phyloP scores from a whole-genome alignment of 352 stramenopile species.

The Phytophthora podocarpi region DNA sequence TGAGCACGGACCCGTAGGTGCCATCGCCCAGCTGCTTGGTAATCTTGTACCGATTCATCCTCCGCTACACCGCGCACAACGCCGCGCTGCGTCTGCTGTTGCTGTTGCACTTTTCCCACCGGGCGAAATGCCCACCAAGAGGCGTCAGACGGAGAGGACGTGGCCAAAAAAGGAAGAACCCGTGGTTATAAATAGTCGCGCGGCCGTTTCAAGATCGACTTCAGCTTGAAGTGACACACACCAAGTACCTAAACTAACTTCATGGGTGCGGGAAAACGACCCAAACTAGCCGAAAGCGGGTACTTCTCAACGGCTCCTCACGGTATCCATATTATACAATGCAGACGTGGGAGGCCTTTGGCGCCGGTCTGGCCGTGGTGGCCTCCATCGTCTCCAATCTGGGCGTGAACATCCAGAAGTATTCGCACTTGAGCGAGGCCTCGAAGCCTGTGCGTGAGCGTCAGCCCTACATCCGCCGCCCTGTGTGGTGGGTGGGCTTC shows the following conservation, averaged over 20 bases:
- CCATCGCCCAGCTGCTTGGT: conserved; percentile 96
- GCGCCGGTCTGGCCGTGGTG: conserved; percentile 75
- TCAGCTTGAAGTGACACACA: conserved; percentile 12
- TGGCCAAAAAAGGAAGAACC: conserved; percentile 10
- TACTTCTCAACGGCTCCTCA: neutral
- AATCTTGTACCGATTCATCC: conserved; percentile 95
- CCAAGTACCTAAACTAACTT: conserved; percentile 2
- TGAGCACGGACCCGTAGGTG: conserved; percentile 95
- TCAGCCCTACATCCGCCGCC: conserved; percentile 82
- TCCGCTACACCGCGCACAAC: too few species aligned
- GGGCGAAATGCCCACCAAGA: conserved; percentile 14
- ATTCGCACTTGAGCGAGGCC: conserved; percentile 76
- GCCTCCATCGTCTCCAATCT: conserved; percentile 89
- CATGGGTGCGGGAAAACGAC: conserved; percentile 3
- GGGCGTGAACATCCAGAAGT: conserved; percentile 92
- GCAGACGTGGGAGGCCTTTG: conserved; percentile 82
- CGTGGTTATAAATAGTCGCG: conserved; percentile 23
- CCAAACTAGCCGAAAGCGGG: conserved; percentile 4
- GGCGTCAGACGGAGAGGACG: conserved; percentile 22
- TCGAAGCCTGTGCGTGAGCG: conserved; percentile 47
- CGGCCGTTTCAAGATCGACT: conserved; percentile 26
- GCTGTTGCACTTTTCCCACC: conserved; percentile 29
- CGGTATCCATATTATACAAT: conserved; percentile 25
- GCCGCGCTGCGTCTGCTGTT: conserved; percentile 1
- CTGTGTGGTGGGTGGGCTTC: conserved; percentile 88